Evolutionary conservation across 2,329 filamentous ascomycete species (phyloP), one percentile per base, ranked within the genome.

Genomic region (Sporothrix curviconia): DNA sequence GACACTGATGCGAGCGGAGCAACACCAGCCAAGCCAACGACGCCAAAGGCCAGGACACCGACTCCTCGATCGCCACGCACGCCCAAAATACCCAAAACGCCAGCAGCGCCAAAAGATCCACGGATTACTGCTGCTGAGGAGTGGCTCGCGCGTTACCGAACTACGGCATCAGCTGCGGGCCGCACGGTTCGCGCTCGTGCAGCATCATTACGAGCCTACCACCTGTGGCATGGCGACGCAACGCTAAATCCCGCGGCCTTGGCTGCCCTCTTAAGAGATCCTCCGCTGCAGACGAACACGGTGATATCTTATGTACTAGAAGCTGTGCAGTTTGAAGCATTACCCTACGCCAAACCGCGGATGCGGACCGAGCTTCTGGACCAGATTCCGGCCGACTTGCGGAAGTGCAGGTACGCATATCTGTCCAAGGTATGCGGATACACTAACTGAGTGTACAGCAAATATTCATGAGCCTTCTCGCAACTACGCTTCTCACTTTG

Each of bases 241-340:
- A 70, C 74, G 12, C 71, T 87, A 17, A 62, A 67, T 0, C 73
- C 83, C 0, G 64, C 70, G 0, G 69, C 73, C 1, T 72, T 87
- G 15, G 83, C 83, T 2, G 69, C 66, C 3, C 61, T 87, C 1
- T 70, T 87, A n/a, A 76, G 84, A 2, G 72, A 82, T 9, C 83
- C 84, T 14, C 84, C 86, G 2, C 67, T 89, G 3, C 73, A 78
- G 60, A 72, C 69, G 0, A 68, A 64, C 14, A 87, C 83, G 0
- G 81, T 88, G 1, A 72, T 76, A 1, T 69, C 65, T 0, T 87
- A 88, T 63, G 80, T 90, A 8, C 67, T 86, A 2, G 73, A 79
- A 8, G 78, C 79, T 0, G 70, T 89, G 24, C 69, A 71, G 47
- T 44, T 69, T 6, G 82, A 84, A 63, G 71, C 70, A 14, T 64